Evolutionary conservation across 2,329 filamentous ascomycete genomes (phyloP), one percentile per base, ranked within the genome.

Genomic region (Aureobasidium sp.): DNA sequence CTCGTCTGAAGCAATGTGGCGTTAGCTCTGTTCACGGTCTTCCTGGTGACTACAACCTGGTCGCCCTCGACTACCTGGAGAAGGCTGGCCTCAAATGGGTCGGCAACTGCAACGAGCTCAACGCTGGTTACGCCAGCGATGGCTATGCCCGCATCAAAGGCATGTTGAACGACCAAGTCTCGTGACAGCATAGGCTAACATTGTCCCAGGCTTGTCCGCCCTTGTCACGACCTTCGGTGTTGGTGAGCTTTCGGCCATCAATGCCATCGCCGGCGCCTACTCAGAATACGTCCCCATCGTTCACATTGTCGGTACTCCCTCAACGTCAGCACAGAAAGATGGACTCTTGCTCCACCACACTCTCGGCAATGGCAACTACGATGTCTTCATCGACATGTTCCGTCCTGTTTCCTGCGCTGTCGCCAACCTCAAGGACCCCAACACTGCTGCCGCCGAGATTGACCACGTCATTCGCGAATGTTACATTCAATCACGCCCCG

Each of bases 391-490:
- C 68, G 69, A 91, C 65, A 91, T 88, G 42, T 90, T 88, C 71
- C 77, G 81, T 46, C 74, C 84, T 54, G 84, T 95, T 66, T 89
- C 89, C 1, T 88, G 85, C 70, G 83, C 84, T 21, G 79, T 88
- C 42, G 84, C 87, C 60, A 85, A 86, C 67, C 79, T 95, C 60
- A 86, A 84, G 69, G 81, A 89, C 64, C 83, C 87, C 1, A 74
- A 79, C 62, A 86, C 89, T 65, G 88, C 88, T 45, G 86, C 89
- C 10, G 77, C 78, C 17, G 83, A 91, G 68, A 92, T 95, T 66
- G 91, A 95, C 71, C 81, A 89, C 67, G 84, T 87, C 3, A 80
- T 95, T 33, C 82, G 82, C 35, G 81, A 90, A 74, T 94, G 89
- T 71, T 90, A 83, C 77, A 74, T 89, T 45, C 79, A 82, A 61